Evolutionary conservation across 2,329 filamentous ascomycete species (phyloP), one percentile per base, ranked within the genome.

Genomic region (Colletotrichum sp.): DNA sequence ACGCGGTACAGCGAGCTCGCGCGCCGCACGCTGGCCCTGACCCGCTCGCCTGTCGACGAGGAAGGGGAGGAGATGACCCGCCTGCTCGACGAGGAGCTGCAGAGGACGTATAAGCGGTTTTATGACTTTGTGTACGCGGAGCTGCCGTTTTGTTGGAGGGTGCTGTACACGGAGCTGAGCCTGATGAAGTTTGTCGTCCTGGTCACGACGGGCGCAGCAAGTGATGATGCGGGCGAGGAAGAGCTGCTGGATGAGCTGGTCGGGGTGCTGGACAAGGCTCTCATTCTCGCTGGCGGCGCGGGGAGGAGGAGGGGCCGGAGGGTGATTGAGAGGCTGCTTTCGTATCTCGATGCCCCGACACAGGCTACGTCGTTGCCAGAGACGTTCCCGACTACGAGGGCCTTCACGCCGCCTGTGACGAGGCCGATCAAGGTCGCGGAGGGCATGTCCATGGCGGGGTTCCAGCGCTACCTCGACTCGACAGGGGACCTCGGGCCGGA

Each of bases 251-350:
- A 91, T 39, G 83, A 87, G 3, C 87, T 94, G 3, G 90, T 98
- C 39, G 88, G 89, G 69, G 85, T 89, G 2, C 88, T 99, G 3
- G 96, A 98, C 80, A 92, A 93, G 83, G 93, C 94, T 0, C 84
- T 98, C 60, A 95, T 98, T 61, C 90, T 96, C 70, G 91, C 95
- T 0, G 95, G 94, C 1, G 93, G 90, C 0, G 91, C 91, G 2
- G 87, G 89, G 1, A 78, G 82, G 34, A 74, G 81, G 2, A 87
- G 94, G 71, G 89, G 90, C 9, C 81, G 84, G 24, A 64, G 14
- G 5, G 91, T 89, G 83, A 87, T 93, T 61, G 88, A 93, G 72
- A 81, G 12, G 4, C 24, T 76, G 2, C 64, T 76, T 14, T 34
- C 64, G 7, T n/a, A 64, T 24, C 32, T 76, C 18, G 74, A 76